Conservation (phyloP, 768 basidiomycete species). For the Megacollybia marginata region DNA sequence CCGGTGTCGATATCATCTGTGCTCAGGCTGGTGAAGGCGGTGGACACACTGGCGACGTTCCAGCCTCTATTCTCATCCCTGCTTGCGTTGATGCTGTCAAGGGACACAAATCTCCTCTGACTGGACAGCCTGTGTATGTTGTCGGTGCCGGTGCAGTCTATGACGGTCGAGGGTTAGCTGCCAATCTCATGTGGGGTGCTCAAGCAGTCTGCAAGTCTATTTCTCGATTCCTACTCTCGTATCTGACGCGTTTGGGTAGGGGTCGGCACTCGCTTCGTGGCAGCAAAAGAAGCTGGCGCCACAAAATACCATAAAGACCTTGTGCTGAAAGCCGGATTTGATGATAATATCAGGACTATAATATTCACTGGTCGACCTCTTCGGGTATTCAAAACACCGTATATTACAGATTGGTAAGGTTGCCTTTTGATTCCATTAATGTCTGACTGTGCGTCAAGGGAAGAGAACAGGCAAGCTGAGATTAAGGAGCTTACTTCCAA, state of each 20-base stretch:
- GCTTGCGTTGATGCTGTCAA: slow-evolving; percentile 83
- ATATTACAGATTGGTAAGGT: slow-evolving; percentile 71
- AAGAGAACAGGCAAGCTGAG: slow-evolving; percentile 40
- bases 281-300: slow-evolving; percentile 71
- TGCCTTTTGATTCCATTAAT: not conserved
- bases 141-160: slow-evolving; percentile 89
- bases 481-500: slow-evolving; percentile 76
- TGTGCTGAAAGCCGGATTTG: slow-evolving; percentile 60
- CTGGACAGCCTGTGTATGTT: slow-evolving; percentile 78
- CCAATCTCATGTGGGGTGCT: slow-evolving; percentile 86
- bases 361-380: slow-evolving; percentile 89
- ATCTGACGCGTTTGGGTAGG: slow-evolving; percentile 25
- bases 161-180: slow-evolving; percentile 82
- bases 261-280: slow-evolving; percentile 90
- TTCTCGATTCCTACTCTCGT: slow-evolving; percentile 5
- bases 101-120: slow-evolving; percentile 71
- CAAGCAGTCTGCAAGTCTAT: slow-evolving; percentile 71
- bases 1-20: slow-evolving; percentile 88
- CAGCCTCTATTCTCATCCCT: slow-evolving; percentile 77
- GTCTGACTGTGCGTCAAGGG: not conserved
- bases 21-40: slow-evolving; percentile 93
- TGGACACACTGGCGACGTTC: slow-evolving; percentile 79
- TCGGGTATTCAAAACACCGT: slow-evolving; percentile 77
- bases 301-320: slow-evolving; percentile 82
- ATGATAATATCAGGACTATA: slow-evolving; percentile 76